phyloP scores from a whole-genome alignment of 192 early-diverging fungal genomes.

The Helicostylum pulchrum region DNA sequence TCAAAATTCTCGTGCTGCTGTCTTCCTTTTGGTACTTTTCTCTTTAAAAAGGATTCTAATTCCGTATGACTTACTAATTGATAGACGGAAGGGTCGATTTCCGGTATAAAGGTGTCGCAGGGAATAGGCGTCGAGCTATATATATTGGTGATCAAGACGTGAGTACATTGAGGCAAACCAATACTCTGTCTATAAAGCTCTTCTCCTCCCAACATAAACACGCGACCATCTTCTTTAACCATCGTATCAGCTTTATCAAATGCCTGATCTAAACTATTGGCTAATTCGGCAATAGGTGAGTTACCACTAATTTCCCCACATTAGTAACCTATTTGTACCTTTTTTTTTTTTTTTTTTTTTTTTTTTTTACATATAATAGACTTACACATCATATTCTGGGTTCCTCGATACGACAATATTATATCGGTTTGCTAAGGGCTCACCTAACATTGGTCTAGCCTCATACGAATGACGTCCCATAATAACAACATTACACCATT shows the following conservation, averaged over 20 bases:
- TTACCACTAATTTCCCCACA: background rate
- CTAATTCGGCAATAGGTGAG: constrained; percentile 1
- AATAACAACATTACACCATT: constrained; percentile 72
- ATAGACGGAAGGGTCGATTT: constrained; percentile 38
- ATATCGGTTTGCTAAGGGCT: constrained; percentile 71
- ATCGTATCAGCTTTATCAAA: constrained; percentile 35
- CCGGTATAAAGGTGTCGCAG: constrained; percentile 81
- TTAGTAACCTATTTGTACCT: background rate
- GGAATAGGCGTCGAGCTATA: constrained; percentile 42
- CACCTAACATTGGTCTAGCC: constrained; percentile 71
- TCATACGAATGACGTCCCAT: constrained; percentile 94
- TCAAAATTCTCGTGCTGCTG: constrained; percentile 50
- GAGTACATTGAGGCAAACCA: constrained; percentile 44
- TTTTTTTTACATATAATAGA: background rate
- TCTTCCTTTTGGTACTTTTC: constrained; percentile 35
- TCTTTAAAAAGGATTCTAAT: constrained; percentile 41
- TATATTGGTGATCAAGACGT: constrained; percentile 71
- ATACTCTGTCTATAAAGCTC: constrained; percentile 71
- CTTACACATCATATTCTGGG: constrained; percentile 36
- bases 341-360: background rate
- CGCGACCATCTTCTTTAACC: constrained; percentile 34
- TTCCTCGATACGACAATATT: constrained; percentile 82
- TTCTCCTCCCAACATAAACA: constrained; percentile 78
- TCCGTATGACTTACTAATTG: constrained; percentile 40
- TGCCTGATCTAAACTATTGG: constrained; percentile 9